These are phyloP conservation scores for Coprinellus micaceus DNA, from an alignment of 768 basidiomycete species.

Conservation along the genomic window DNA sequence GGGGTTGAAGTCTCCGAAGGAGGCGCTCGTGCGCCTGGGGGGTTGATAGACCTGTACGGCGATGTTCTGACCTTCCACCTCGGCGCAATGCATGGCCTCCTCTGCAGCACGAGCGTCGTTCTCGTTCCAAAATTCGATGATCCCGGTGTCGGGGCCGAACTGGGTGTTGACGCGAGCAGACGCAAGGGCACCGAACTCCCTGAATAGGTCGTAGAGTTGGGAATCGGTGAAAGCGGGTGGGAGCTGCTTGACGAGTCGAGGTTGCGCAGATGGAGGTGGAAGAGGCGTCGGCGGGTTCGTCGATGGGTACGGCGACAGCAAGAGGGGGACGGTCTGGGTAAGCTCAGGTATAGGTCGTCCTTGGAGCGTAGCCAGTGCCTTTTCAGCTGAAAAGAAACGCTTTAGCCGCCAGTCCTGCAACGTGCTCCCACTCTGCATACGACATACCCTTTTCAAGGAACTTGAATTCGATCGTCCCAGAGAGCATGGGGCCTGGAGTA, in stretches of 20 bases:
- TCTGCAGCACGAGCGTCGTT: slow-evolving; percentile 79
- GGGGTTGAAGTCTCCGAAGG: slow-evolving; percentile 63
- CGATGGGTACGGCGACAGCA: slow-evolving; percentile 81
- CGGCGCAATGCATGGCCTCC: slow-evolving; percentile 78
- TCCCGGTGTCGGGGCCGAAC: slow-evolving; percentile 72
- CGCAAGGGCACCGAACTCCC: slow-evolving; percentile 79
- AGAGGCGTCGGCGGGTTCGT: slow-evolving; percentile 71
- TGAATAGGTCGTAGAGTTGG: slow-evolving; percentile 80
- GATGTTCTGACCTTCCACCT: slow-evolving; percentile 81
- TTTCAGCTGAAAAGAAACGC: slow-evolving; percentile 60
- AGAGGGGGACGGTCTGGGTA: slow-evolving; percentile 55
- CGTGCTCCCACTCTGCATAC: neutral
- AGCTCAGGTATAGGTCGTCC: slow-evolving; percentile 65
- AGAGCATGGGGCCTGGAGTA: slow-evolving; percentile 44
- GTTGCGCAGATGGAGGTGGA: slow-evolving; percentile 71
- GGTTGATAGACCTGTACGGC: slow-evolving; percentile 72
- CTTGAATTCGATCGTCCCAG: slow-evolving; percentile 83
- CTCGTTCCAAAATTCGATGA: slow-evolving; percentile 86
- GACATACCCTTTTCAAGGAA: slow-evolving; percentile 74
- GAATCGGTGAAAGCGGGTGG: slow-evolving; percentile 65
- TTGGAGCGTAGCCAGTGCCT: slow-evolving; percentile 82
- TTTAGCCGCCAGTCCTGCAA: neutral
- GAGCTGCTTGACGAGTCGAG: slow-evolving; percentile 83
- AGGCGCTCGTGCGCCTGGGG: slow-evolving; percentile 53
- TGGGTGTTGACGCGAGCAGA: slow-evolving; percentile 71